These are phyloP conservation scores for Lipomyces chichibuensis DNA, from an alignment of 805 yeast genomes.

Conservation along the genomic window DNA sequence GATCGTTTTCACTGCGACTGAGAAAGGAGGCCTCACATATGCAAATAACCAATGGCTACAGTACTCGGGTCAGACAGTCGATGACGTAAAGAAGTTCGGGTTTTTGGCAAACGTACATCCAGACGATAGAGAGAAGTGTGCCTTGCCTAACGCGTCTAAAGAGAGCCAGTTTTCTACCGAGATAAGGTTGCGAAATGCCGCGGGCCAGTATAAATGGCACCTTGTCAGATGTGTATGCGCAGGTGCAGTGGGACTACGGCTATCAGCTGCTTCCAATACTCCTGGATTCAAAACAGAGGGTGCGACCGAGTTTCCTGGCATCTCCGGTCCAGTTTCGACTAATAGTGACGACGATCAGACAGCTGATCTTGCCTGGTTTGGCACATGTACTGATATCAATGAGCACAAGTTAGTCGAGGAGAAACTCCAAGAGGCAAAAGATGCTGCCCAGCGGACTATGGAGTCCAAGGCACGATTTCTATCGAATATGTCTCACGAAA, in stretches of 20 bases:
- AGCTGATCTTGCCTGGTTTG: slow-evolving; percentile 40
- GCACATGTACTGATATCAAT: slow-evolving; percentile 44
- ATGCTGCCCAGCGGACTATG: slow-evolving; percentile 44
- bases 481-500: slow-evolving; percentile 46
- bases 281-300: neutral
- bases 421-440: slow-evolving; percentile 44
- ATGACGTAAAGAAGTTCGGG: slow-evolving; percentile 40
- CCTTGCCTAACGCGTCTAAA: slow-evolving; percentile 28
- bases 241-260: slow-evolving; percentile 14
- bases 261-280: neutral
- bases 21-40: slow-evolving; percentile 40
- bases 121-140: slow-evolving; percentile 40
- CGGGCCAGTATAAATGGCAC: slow-evolving; percentile 43
- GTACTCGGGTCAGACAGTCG: slow-evolving; percentile 40
- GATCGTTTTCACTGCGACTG: slow-evolving; percentile 42
- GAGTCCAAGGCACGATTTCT: slow-evolving; percentile 47
- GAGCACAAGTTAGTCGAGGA: slow-evolving; percentile 44
- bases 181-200: slow-evolving; percentile 38
- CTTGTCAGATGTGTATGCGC: slow-evolving; percentile 40
- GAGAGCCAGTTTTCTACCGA: slow-evolving; percentile 36
- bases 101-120: slow-evolving; percentile 42
- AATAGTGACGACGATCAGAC: neutral
- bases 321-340: neutral
- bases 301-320: neutral
- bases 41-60: slow-evolving; percentile 43